Percentiles rank a stretch among this genome's conserved stretches.
Evolutionary conservation across 257 asterid genomes (phyloP).

Genomic region (Perilla frutescens): DNA sequence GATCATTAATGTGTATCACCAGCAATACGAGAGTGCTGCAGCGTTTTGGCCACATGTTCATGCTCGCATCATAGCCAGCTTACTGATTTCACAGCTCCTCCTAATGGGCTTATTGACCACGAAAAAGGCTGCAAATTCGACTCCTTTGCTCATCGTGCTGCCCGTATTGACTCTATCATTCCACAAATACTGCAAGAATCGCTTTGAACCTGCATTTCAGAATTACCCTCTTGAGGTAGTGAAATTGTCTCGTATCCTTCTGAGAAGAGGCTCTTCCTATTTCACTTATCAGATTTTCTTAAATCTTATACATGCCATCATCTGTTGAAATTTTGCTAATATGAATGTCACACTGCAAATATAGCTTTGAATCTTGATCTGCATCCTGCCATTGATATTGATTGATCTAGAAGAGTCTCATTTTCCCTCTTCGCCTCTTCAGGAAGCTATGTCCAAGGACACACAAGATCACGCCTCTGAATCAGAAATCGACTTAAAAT

Average conservation of each 20-base stretch:
- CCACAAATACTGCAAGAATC: conserved; percentile 89
- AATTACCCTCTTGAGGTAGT: conserved; percentile 92
- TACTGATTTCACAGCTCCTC: conserved; percentile 87
- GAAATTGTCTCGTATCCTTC: no score
- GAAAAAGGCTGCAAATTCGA: conserved; percentile 80
- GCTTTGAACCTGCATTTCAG: conserved; percentile 95
- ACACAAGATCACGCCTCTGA: conserved; percentile 55
- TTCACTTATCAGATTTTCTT: not conserved
- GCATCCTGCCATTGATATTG: no score
- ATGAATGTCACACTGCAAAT: no score
- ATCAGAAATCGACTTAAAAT: conserved; percentile 58
- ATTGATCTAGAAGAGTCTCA: no score
- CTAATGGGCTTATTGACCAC: conserved; percentile 86
- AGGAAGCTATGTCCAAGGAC: conserved; percentile 96
- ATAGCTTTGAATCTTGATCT: no score
- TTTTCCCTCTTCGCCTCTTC: conserved; percentile 28
- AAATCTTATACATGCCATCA: not conserved
- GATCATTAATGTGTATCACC: conserved; percentile 92
- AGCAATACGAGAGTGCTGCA: conserved; percentile 88
- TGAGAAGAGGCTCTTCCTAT: no score
- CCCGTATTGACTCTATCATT: conserved; percentile 79
- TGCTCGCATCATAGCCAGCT: conserved; percentile 84
- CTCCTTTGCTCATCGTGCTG: conserved; percentile 80
- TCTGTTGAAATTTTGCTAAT: not conserved
- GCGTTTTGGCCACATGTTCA: conserved; percentile 99